Percentiles rank a stretch among this genome's conserved stretches.
phyloP scores from a whole-genome alignment of 1,284 basidiomycete genomes.

The Cerrena zonata region DNA sequence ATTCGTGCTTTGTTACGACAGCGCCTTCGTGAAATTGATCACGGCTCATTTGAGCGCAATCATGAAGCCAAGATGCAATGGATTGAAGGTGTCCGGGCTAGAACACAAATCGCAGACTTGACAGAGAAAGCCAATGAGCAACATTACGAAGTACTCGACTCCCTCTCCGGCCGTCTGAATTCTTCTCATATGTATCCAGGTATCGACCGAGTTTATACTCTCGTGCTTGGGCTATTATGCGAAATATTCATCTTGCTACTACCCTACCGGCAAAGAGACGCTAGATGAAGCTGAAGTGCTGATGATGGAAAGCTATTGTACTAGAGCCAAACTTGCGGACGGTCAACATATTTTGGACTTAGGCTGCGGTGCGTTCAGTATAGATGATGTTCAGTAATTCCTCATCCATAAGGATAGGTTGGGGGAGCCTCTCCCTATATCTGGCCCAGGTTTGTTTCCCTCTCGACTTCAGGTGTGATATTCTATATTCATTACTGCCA shows the following conservation, averaged over 20 bases:
- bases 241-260: conserved; percentile 71
- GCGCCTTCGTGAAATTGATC: conserved; percentile 58
- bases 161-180: neutral
- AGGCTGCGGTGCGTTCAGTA: conserved; percentile 51
- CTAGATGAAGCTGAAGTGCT: conserved; percentile 64
- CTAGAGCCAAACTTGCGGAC: conserved; percentile 60
- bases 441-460: conserved; percentile 49
- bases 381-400: neutral
- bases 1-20: conserved; percentile 58
- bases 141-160: conserved; percentile 63
- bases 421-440: conserved; percentile 70
- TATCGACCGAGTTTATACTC: conserved; percentile 63
- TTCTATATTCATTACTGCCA: neutral
- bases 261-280: conserved; percentile 60
- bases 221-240: conserved; percentile 58
- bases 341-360: conserved; percentile 68
- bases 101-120: conserved; percentile 57
- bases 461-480: neutral
- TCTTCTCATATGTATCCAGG: conserved; percentile 30
- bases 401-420: conserved; percentile 36
- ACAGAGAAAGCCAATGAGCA: conserved; percentile 74
- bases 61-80: conserved; percentile 64
- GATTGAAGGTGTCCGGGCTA: conserved; percentile 48
- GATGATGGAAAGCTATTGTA: conserved; percentile 70
- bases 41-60: conserved; percentile 57